Percentiles rank a stretch among this genome's conserved stretches.
Evolutionary conservation across 148 eudicot species (phyloP).

Genomic region (Dianthus caryophyllus): DNA sequence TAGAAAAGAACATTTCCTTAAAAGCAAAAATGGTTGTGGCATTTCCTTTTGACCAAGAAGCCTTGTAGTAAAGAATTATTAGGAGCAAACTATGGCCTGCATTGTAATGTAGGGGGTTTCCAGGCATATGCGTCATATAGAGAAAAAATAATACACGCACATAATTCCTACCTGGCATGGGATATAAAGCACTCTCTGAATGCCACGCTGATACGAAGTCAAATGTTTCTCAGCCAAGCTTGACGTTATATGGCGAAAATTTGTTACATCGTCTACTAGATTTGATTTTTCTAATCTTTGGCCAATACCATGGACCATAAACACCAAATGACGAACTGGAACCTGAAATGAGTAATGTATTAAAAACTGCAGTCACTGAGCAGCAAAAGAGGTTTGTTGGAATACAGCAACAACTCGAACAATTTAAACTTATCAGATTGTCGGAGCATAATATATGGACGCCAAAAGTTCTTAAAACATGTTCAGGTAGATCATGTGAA

Average conservation of each 20-base stretch:
- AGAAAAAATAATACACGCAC: not conserved
- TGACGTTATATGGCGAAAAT: conserved; percentile 73
- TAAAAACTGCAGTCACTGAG: not conserved
- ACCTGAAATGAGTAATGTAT: conserved; percentile 41
- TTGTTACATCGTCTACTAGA: conserved; percentile 85
- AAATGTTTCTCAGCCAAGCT: conserved; percentile 80
- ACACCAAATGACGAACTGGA: conserved; percentile 90
- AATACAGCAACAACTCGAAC: not conserved
- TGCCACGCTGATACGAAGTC: conserved; percentile 70
- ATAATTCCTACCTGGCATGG: conserved; percentile 77
- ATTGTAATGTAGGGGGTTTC: not conserved
- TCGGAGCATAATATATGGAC: not conserved
- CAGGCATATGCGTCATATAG: not conserved
- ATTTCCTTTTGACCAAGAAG: not conserved
- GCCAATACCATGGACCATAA: conserved; percentile 99
- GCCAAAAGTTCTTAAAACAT: not conserved
- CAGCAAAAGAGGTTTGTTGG: not conserved
- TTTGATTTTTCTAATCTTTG: conserved; percentile 95
- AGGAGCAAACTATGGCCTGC: not conserved
- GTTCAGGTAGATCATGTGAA: not conserved
- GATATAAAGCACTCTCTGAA: conserved; percentile 83
- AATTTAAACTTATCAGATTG: not conserved
- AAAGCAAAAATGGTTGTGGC: not conserved
- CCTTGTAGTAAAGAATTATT: not conserved
- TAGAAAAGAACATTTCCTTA: not conserved